Evolutionary conservation across 176 grass and related monocot genomes (phyloP), one percentile per base, ranked within the genome.

Genomic region (Elaeis guineensis): DNA sequence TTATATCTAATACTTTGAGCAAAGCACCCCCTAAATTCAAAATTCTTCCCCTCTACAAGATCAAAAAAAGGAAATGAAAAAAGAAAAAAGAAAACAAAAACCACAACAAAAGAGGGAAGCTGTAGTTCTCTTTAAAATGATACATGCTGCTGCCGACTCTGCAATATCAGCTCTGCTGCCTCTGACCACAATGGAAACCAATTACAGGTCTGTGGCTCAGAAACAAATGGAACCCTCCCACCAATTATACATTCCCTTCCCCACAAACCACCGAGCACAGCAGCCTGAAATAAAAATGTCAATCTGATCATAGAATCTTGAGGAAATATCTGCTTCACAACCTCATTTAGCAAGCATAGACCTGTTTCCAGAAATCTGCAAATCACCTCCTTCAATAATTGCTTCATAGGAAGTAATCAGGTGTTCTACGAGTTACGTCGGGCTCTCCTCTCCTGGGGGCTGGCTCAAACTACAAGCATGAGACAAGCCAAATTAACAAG

Each of bases 391-490:
- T 48, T 19, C 51, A 29, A 68, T 39, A 25, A 25, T 18, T 51
- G 57, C 26, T 60, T 82, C 60, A 82, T 53, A 82, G 73, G 30
- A 82, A 82, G 56, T 82, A 82, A 70, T 82, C 79, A 20, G 79
- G 79, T 52, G 79, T 82, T 60, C 79, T 77, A 22, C 79, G 79
- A 6, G 79, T 77, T 2, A 82, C 79, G 66, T 82, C 79, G 17
- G 79, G 79, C 22, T 82, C 79, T 22, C 79, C 79, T 72, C 79
- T 82, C 49, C 79, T 82, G 3, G 79, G 79, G 21, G 79, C 79
- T 28, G 79, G 79, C 26, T 80, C 77, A 57, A 80, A 80, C 77
- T 80, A 56, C 57, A 39, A 69, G 7, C 53, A 57, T 18, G 9
- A 44, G 9, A 12, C 2, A 12, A 14, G 9, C 35, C 2, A 14